A percentile compares a stretch with the other conserved stretches of the same genome.
Conservation (phyloP, 2,329 filamentous ascomycete genomes). For the Fusarium chlamydosporum region DNA sequence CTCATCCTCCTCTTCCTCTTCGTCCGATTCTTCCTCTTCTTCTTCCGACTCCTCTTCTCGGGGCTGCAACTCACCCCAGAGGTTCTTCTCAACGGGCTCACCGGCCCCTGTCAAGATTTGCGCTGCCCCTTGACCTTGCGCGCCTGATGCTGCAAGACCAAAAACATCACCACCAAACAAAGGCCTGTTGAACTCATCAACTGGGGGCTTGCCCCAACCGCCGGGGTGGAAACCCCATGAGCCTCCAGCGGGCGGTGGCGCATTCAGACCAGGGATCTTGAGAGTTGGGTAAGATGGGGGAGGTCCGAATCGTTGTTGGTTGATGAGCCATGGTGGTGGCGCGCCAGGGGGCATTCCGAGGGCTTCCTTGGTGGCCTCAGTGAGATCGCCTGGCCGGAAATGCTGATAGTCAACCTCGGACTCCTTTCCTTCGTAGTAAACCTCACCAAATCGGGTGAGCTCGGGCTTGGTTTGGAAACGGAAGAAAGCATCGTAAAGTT, state of each 20-base stretch:
- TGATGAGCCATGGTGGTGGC: constrained; percentile 96
- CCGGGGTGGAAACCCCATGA: constrained; percentile 96
- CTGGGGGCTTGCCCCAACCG: constrained; percentile 94
- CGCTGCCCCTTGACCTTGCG: constrained; percentile 53
- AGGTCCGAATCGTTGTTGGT: constrained; percentile 93
- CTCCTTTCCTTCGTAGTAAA: constrained; percentile 99
- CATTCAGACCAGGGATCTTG: constrained; percentile 94
- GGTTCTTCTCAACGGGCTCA: constrained; percentile 85
- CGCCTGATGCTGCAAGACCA: constrained; percentile 72
- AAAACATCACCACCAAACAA: constrained; percentile 96
- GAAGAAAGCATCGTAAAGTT: constrained; percentile 98
- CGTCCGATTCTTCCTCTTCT: constrained; percentile 83
- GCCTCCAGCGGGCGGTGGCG: constrained; percentile 88
- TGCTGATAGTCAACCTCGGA: constrained; percentile 95
- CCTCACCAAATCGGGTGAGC: constrained; percentile 93
- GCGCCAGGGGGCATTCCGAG: constrained; percentile 93
- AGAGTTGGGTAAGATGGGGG: constrained; percentile 96
- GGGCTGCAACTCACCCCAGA: constrained; percentile 93
- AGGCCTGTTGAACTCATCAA: constrained; percentile 92
- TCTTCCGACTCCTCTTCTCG: constrained; percentile 79
- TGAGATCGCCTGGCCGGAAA: constrained; percentile 89
- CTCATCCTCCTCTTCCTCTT: constrained; percentile 74
- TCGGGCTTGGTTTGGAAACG: constrained; percentile 96
- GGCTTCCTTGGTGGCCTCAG: constrained; percentile 90
- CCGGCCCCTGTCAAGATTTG: constrained; percentile 64